These are phyloP conservation scores for Microdochium nivale DNA, from an alignment of 2,329 filamentous ascomycete species.

Conservation along the genomic window DNA sequence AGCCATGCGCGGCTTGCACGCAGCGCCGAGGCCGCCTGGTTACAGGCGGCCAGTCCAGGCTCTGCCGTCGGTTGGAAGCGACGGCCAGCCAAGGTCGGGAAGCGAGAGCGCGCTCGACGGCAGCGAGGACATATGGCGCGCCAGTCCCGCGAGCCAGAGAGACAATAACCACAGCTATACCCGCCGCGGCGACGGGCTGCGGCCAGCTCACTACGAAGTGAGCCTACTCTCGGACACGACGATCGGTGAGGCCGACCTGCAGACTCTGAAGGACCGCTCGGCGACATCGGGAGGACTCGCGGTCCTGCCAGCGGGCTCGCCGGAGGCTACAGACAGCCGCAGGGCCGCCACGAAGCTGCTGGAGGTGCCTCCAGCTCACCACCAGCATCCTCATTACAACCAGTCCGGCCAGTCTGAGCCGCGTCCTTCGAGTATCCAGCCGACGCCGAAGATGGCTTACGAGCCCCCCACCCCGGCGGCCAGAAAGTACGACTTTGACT, in stretches of 20 bases:
- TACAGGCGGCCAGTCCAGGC: not conserved
- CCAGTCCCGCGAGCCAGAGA: constrained; percentile 2
- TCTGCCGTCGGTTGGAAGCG: not conserved
- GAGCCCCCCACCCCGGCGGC: constrained; percentile 14
- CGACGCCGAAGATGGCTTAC: constrained; percentile 21
- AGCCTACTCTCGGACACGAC: constrained; percentile 20
- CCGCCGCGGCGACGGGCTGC: not conserved
- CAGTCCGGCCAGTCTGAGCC: constrained; percentile 1
- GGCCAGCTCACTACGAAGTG: constrained; percentile 7
- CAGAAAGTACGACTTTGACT: constrained; percentile 12
- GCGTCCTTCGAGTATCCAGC: constrained; percentile 21
- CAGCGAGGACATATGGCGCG: not conserved
- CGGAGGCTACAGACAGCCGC: not conserved
- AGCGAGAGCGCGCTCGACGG: not conserved
- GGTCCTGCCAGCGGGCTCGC: not conserved
- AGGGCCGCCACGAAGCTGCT: not conserved
- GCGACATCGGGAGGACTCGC: constrained; percentile 1
- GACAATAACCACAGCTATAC: constrained; percentile 3
- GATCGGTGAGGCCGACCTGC: constrained; percentile 12
- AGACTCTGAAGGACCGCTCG: constrained; percentile 10
- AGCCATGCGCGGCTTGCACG: not conserved
- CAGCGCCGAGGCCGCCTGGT: not conserved
- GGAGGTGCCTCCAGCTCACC: not conserved
- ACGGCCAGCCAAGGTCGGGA: not conserved
- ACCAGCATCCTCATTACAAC: not conserved